Evolutionary conservation across 2,329 filamentous ascomycete genomes (phyloP), one percentile per base, ranked within the genome.

Genomic region (Didymella lethalis): DNA sequence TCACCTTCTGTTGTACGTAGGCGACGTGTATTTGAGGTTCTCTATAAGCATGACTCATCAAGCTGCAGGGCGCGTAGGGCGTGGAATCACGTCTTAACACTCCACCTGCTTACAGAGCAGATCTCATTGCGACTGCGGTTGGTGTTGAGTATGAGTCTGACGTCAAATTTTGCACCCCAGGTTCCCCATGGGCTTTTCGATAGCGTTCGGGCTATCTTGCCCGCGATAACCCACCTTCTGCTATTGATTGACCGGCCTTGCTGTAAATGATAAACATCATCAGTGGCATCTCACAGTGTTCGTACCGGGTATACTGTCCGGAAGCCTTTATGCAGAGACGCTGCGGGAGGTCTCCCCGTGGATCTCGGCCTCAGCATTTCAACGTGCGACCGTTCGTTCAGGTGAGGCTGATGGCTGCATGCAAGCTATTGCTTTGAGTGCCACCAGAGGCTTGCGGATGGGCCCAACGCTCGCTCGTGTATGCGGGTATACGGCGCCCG

Each of bases 1-100:
- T 43, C 8, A 31, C 7, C 11, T 29, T 1, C 20, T 50, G 18
- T n/a, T 36, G 23, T 47, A 40, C 36, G 26, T 31, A 34, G 16
- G 32, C 26, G 32, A 29, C 11, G 10, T 43, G 16, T 18, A 11
- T 41, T 41, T 28, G 25, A 54, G 7, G 49, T 45, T 53, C 29
- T 43, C 12, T 4, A 16, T 26, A 23, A 29, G 25, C 25, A 54
- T 59, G 56, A 59, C 50, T 59, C 50, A 59, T 59, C 56, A 36
- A 26, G 47, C 45, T 46, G 49, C 32, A 49, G 50, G 49, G 55
- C 38, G 49, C 36, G 43, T 16, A 57, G 48, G 48, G 48, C 48
- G 54, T 47, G 29, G 34, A 18, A 23, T 16, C 7, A 43, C 34
- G 29, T 26, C 26, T 12, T 28, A 36, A 32, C 4, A 26, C 26